Base-by-base conservation (phyloP, 1,284 basidiomycete genomes). In the Ganoderma lingzhi region DNA sequence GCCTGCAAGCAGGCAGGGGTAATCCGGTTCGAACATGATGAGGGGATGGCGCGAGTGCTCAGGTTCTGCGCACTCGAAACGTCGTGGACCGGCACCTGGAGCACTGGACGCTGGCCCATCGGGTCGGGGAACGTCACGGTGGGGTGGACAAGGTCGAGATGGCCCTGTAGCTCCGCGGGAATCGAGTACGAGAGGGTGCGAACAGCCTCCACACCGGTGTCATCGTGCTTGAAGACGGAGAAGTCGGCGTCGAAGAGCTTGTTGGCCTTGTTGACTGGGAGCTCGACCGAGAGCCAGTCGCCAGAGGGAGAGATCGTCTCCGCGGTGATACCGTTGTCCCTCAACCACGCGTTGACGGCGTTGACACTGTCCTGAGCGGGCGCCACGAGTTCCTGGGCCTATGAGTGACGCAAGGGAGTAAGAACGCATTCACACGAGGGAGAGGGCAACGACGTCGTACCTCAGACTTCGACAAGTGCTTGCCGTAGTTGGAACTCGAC, bases 1-100 rank as follows among this genome's bases (percentile, higher is more conserved):
- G 81, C 81, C 67, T 84, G 79, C 65, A 91, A 76, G 74, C 88
- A 90, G 0, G 84, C 77, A 19, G 88, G 88, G 0, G 88, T 90
- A 65, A 90, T 84, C 0, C 77, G 82, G 1, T 70, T 77, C 4
- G 75, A 73, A 72, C 88, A 90, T 4, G 70, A 72, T 0, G 67
- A 62, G 41, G 69, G 71, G 15, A 76, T 69, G n/a, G 72, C 76
- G 30, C 65, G 74, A 3, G 65, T 39, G 8, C 68, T 73, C 32
- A 77, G 70, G 51, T 73, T 71, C 19, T 65, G 58, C 23, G 23
- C 23, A 23, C 23, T 23, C 23, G 23, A 23, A 35, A 37, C 19
- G 9, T 30, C 51, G 61, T 70, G 69, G 28, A 64, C 51, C 2
- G 75, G 70, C 0, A 73, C 58, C 14, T 69, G 65, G 51, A 76